Conservation (phyloP, 441 rosid species). For the Eruca vesicaria region DNA sequence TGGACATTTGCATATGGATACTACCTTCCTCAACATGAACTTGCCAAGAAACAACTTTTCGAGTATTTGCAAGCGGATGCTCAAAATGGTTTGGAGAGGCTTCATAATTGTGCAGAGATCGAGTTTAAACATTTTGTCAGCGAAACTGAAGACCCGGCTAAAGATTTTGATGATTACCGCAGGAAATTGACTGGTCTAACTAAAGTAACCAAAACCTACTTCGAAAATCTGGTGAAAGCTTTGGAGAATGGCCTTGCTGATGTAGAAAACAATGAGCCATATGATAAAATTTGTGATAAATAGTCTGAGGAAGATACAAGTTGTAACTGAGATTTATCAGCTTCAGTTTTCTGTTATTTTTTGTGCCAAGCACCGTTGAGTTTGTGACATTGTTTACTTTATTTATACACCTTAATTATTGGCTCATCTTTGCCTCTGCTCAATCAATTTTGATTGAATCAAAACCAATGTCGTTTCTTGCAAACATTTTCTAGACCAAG, state of each 20-base stretch:
- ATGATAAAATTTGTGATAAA: background rate
- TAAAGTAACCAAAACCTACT: conserved; percentile 67
- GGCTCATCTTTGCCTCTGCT: background rate
- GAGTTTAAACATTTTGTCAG: conserved; percentile 47
- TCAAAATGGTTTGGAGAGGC: conserved; percentile 76
- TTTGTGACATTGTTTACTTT: background rate
- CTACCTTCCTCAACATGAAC: conserved; percentile 39
- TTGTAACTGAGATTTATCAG: background rate
- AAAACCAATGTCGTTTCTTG: background rate
- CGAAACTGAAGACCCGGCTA: conserved; percentile 36
- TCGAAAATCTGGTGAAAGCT: conserved; percentile 83
- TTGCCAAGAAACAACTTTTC: conserved; percentile 23
- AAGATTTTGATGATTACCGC: conserved; percentile 56
- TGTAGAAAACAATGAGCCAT: conserved; percentile 32
- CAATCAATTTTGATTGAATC: background rate
- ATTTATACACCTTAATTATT: background rate
- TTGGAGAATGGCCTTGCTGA: conserved; percentile 80
- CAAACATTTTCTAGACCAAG: background rate
- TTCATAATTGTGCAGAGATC: conserved; percentile 84
- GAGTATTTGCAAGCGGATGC: conserved; percentile 57
- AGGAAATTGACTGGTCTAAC: conserved; percentile 62
- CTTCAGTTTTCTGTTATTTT: background rate
- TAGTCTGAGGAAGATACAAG: background rate
- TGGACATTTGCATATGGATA: conserved; percentile 89
- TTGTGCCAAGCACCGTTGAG: background rate